phyloP scores from a whole-genome alignment of 345 rosid species.

The Euphorbia pulcherrima region DNA sequence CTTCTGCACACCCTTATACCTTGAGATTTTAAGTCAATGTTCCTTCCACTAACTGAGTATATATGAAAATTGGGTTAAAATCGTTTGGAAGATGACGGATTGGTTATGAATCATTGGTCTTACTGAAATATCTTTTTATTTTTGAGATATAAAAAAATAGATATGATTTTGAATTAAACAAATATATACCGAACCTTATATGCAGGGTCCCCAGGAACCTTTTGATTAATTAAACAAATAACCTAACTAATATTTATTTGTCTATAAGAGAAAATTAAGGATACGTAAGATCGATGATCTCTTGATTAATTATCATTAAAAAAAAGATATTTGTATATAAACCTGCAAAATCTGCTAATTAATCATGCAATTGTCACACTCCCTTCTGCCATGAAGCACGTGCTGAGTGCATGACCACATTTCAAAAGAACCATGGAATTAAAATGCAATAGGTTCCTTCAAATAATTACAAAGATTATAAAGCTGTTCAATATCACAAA shows the following conservation, averaged over 20 bases:
- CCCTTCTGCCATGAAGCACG: slow-evolving; percentile 18
- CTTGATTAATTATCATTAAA: background rate
- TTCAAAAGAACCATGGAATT: background rate
- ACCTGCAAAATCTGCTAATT: slow-evolving; percentile 16
- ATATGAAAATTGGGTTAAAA: too few species aligned
- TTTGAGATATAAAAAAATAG: too few species aligned
- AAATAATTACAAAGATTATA: slow-evolving; percentile 4
- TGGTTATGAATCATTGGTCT: too few species aligned
- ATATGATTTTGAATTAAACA: too few species aligned
- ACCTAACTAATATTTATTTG: background rate
- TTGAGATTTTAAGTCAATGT: too few species aligned
- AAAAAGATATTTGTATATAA: background rate
- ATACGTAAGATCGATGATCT: slow-evolving; percentile 4
- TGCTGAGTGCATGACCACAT: slow-evolving; percentile 11
- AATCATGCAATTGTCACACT: slow-evolving; percentile 18
- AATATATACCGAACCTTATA: background rate
- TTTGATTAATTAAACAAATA: background rate
- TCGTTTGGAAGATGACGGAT: too few species aligned
- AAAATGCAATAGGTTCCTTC: background rate
- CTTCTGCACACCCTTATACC: too few species aligned
- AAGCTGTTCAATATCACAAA: slow-evolving; percentile 3
- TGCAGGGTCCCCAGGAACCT: background rate
- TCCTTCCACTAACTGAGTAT: too few species aligned
- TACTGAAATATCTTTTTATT: too few species aligned
- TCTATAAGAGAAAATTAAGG: background rate